Conservation (phyloP, 2,329 filamentous ascomycete genomes). For the Cercospora janseana region DNA sequence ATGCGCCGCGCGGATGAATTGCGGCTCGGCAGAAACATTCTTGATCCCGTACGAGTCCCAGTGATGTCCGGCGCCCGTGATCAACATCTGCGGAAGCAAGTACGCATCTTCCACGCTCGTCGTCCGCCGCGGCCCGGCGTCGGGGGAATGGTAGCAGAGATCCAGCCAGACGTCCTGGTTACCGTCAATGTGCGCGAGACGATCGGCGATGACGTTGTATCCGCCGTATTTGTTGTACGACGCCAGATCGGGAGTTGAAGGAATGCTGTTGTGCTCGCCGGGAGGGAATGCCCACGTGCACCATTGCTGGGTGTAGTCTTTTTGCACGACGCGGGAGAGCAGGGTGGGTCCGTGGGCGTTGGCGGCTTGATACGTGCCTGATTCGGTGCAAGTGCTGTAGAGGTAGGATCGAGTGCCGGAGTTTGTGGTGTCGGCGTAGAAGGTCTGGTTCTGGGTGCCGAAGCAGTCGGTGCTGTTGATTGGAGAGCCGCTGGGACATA, state of each 20-base stretch:
- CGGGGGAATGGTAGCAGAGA: conserved; percentile 51
- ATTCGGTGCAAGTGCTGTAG: conserved; percentile 48
- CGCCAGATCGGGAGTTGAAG: conserved; percentile 44
- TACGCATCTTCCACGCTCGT: conserved; percentile 35
- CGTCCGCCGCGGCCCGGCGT: conserved; percentile 36
- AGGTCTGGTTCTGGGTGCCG: conserved; percentile 46
- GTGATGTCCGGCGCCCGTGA: conserved; percentile 53
- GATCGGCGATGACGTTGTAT: conserved; percentile 47
- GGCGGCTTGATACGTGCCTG: conserved; percentile 52
- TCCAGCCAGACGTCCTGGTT: conserved; percentile 55
- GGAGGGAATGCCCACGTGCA: conserved; percentile 55
- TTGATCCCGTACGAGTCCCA: conserved; percentile 46
- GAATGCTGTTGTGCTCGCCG: conserved; percentile 48
- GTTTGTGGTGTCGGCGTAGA: conserved; percentile 48
- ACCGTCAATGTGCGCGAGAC: conserved; percentile 54
- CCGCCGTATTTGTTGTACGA: conserved; percentile 50
- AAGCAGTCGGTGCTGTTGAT: conserved; percentile 49
- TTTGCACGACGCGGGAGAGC: conserved; percentile 49
- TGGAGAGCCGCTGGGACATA: conserved; percentile 44
- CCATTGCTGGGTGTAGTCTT: conserved; percentile 56
- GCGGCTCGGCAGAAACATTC: conserved; percentile 56
- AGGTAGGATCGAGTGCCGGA: conserved; percentile 47
- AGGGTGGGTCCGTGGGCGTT: conserved; percentile 46
- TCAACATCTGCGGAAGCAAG: conserved; percentile 51
- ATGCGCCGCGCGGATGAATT: conserved; percentile 61